Evolutionary conservation across 1,284 basidiomycete genomes (phyloP).

Genomic region (Omphalotus olearius): DNA sequence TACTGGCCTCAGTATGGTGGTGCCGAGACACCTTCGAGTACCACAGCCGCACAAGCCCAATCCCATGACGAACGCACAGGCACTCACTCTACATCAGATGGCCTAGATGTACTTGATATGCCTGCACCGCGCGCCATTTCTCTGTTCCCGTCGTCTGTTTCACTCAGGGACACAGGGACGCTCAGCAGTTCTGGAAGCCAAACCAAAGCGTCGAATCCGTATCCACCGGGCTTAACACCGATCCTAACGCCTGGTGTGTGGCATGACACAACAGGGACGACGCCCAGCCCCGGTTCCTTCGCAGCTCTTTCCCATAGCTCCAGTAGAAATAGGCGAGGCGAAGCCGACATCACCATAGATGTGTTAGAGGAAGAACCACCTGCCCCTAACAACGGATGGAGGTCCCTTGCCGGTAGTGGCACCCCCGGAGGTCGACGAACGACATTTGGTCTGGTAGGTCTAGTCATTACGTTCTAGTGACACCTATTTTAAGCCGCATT

Average conservation of each 20-base stretch:
- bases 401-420: slow-evolving; percentile 37
- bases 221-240: slow-evolving; percentile 47
- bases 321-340: slow-evolving; percentile 12
- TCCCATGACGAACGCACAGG: slow-evolving; percentile 18
- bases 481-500: not conserved
- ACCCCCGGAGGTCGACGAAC: slow-evolving; percentile 36
- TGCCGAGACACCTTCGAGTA: slow-evolving; percentile 4
- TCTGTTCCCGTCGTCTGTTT: slow-evolving; percentile 41
- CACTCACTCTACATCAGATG: slow-evolving; percentile 25
- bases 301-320: slow-evolving; percentile 18
- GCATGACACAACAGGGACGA: slow-evolving; percentile 32
- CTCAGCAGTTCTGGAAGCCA: slow-evolving; percentile 21
- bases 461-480: slow-evolving; percentile 1
- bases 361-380: slow-evolving; percentile 64
- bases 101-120: slow-evolving; percentile 53
- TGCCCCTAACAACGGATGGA: slow-evolving; percentile 50
- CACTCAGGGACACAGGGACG: slow-evolving; percentile 24
- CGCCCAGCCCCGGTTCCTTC: slow-evolving; percentile 26
- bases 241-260: slow-evolving; percentile 9
- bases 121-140: slow-evolving; percentile 52
- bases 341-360: slow-evolving; percentile 43
- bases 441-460: slow-evolving; percentile 57
- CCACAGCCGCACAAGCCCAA: slow-evolving; percentile 12
- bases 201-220: slow-evolving; percentile 23
- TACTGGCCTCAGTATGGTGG: slow-evolving; percentile 14